Conservation (phyloP, 768 basidiomycete species). For the Lyophyllum semitale region DNA sequence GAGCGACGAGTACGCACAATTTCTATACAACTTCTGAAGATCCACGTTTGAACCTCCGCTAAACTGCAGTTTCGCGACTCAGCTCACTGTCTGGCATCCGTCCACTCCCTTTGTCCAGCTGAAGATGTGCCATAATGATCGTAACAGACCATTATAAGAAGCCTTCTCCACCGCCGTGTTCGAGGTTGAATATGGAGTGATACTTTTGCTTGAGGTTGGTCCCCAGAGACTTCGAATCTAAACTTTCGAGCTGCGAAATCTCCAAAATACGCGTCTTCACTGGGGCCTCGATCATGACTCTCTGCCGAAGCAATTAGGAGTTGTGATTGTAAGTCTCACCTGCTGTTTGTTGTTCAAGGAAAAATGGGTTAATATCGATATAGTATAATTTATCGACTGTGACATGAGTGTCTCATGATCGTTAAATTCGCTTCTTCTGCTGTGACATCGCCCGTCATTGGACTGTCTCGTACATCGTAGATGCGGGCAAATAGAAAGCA, state of each 20-base stretch:
- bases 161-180: no score
- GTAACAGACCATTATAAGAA: neutral
- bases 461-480: conserved; percentile 80
- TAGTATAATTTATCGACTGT: neutral
- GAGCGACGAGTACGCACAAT: no score
- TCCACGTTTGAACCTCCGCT: neutral
- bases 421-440: neutral
- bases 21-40: no score
- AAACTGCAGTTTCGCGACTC: neutral
- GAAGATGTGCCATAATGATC: neutral
- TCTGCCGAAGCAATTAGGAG: neutral
- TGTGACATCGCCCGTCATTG: conserved; percentile 40
- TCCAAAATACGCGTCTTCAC: conserved; percentile 1
- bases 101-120: neutral
- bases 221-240: neutral
- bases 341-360: neutral
- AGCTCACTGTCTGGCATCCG: neutral
- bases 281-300: neutral
- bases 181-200: neutral
- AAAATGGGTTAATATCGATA: neutral
- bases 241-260: neutral
- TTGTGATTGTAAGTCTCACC: neutral
- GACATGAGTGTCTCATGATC: neutral
- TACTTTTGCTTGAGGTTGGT: neutral
- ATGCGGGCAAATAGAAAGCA: conserved; percentile 59